Evolutionary conservation across 805 yeast genomes (phyloP).

Genomic region (Priceomyces melissophilus): DNA sequence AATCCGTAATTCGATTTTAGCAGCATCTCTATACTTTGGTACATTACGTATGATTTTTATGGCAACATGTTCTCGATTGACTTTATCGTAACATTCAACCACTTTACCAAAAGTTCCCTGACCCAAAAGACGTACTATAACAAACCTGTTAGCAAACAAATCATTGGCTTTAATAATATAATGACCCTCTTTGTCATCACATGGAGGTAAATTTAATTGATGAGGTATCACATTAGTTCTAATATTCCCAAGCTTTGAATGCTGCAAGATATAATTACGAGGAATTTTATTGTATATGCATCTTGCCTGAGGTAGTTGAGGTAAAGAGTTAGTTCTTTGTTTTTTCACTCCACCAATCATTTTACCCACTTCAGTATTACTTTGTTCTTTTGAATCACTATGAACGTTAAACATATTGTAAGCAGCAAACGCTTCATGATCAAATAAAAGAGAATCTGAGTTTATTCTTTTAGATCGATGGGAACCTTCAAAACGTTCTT

Average conservation of each 20-base stretch:
- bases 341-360: slow-evolving; percentile 19
- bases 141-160: slow-evolving; percentile 70
- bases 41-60: slow-evolving; percentile 89
- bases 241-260: slow-evolving; percentile 38
- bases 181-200: slow-evolving; percentile 74
- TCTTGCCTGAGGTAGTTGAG: slow-evolving; percentile 43
- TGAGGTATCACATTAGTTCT: slow-evolving; percentile 39
- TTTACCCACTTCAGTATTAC: not conserved
- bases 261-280: slow-evolving; percentile 30
- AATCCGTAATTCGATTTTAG: slow-evolving; percentile 86
- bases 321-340: slow-evolving; percentile 41
- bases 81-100: slow-evolving; percentile 72
- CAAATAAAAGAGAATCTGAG: slow-evolving; percentile 35
- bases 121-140: slow-evolving; percentile 67
- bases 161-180: slow-evolving; percentile 60
- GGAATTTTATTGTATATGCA: slow-evolving; percentile 41
- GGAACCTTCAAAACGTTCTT: slow-evolving; percentile 9
- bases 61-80: slow-evolving; percentile 65
- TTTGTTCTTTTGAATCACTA: slow-evolving; percentile 10
- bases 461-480: slow-evolving; percentile 24
- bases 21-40: slow-evolving; percentile 93
- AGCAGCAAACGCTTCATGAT: slow-evolving; percentile 39
- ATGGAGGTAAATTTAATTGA: slow-evolving; percentile 30
- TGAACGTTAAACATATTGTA: slow-evolving; percentile 43
- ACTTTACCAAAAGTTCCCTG: slow-evolving; percentile 95